Conservation (phyloP, 176 grass and related monocot species). For the Triticum dicoccoides region DNA sequence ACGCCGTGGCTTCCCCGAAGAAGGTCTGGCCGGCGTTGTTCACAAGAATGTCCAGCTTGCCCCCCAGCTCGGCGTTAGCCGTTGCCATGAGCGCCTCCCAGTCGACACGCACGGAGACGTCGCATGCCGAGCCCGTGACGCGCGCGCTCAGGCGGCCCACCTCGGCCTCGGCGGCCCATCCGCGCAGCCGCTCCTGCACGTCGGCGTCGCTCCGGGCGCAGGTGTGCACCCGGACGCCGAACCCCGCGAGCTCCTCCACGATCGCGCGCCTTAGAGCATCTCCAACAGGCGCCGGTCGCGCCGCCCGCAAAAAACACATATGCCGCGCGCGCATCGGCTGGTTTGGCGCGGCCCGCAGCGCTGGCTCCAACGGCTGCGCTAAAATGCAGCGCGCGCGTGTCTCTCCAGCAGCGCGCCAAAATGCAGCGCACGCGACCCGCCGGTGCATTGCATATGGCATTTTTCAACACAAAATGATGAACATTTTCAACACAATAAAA, state of each 20-base stretch:
- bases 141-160: constrained; percentile 8
- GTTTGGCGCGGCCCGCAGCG: too few species aligned
- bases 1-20: not conserved
- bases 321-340: too few species aligned
- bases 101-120: constrained; percentile 37
- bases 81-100: constrained; percentile 35
- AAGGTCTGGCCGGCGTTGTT: constrained; percentile 29
- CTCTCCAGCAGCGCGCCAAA: too few species aligned
- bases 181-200: constrained; percentile 23
- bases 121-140: constrained; percentile 43
- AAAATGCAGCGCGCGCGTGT: too few species aligned
- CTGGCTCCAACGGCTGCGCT: too few species aligned
- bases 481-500: too few species aligned
- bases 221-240: constrained; percentile 47
- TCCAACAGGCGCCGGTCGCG: too few species aligned
- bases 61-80: constrained; percentile 12
- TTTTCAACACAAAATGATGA: too few species aligned
- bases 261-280: constrained; percentile 14
- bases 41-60: constrained; percentile 50
- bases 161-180: constrained; percentile 32
- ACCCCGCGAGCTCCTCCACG: constrained; percentile 46
- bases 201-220: constrained; percentile 37
- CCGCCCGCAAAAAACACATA: too few species aligned
- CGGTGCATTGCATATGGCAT: too few species aligned
- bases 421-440: too few species aligned